phyloP scores from a whole-genome alignment of 441 rosid genomes.

The Populus hybrid region DNA sequence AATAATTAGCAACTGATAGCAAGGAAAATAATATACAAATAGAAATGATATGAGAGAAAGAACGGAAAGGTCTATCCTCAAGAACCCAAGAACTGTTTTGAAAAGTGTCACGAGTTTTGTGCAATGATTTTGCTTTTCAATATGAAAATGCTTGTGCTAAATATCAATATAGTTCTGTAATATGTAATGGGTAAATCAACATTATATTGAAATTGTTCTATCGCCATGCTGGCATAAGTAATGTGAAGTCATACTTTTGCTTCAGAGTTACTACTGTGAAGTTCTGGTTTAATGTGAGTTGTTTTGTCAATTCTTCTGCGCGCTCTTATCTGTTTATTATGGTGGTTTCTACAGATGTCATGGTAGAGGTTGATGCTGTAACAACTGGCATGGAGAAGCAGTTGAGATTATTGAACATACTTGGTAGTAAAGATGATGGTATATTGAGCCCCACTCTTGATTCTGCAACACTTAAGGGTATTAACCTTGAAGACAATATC shows the following conservation, averaged over 20 bases:
- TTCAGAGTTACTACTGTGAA: not conserved
- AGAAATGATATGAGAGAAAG: not conserved
- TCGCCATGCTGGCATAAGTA: not conserved
- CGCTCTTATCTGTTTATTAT: slow-evolving; percentile 5
- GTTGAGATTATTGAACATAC: slow-evolving; percentile 60
- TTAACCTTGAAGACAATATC: slow-evolving; percentile 56
- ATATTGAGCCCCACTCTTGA: slow-evolving; percentile 25
- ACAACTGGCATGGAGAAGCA: slow-evolving; percentile 65
- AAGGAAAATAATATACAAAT: not conserved
- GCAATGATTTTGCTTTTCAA: not conserved
- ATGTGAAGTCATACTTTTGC: not conserved
- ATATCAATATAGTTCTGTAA: not conserved
- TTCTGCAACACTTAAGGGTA: slow-evolving; percentile 40
- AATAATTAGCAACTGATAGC: not conserved
- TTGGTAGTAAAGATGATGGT: slow-evolving; percentile 39
- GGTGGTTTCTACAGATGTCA: slow-evolving; percentile 35
- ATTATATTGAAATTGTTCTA: not conserved
- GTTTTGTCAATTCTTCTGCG: not conserved
- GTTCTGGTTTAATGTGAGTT: not conserved
- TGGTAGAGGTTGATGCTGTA: slow-evolving; percentile 26
- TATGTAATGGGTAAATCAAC: not conserved
- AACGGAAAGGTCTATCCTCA: not conserved
- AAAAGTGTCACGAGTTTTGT: not conserved
- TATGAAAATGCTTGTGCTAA: not conserved
- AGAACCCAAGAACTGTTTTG: not conserved